phyloP scores from a whole-genome alignment of 1,284 basidiomycete genomes.

The Leccinum griseonigrum region DNA sequence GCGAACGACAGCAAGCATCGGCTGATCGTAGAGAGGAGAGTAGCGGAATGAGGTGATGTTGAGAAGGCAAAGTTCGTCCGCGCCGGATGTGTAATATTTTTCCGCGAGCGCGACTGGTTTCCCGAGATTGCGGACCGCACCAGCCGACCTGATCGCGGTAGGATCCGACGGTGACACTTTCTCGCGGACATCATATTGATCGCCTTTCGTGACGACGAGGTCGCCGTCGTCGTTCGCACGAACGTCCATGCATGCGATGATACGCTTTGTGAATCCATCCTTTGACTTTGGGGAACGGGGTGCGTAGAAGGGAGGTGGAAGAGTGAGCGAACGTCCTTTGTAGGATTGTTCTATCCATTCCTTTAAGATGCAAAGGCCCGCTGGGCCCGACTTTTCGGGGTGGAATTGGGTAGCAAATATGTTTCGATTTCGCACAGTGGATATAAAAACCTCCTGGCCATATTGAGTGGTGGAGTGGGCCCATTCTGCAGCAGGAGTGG shows the following conservation, averaged over 20 bases:
- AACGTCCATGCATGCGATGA: slow-evolving; percentile 98
- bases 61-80: slow-evolving; percentile 96
- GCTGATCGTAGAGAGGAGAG: slow-evolving; percentile 93
- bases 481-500: slow-evolving; percentile 64
- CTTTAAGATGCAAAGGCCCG: slow-evolving; percentile 80
- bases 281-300: slow-evolving; percentile 40
- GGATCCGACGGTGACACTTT: slow-evolving; percentile 42
- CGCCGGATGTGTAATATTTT: slow-evolving; percentile 86
- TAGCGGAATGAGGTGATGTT: slow-evolving; percentile 99
- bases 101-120: slow-evolving; percentile 93
- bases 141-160: slow-evolving; percentile 46
- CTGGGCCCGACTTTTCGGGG: slow-evolving; percentile 96
- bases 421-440: slow-evolving; percentile 81
- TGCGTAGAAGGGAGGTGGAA: slow-evolving; percentile 32
- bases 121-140: slow-evolving; percentile 94
- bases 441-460: slow-evolving; percentile 90
- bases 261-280: slow-evolving; percentile 85
- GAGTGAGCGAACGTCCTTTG: slow-evolving; percentile 35
- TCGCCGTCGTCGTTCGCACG: slow-evolving; percentile 96
- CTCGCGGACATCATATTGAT: slow-evolving; percentile 98
- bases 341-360: slow-evolving; percentile 77
- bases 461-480: slow-evolving; percentile 90
- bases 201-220: slow-evolving; percentile 98
- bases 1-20: slow-evolving; percentile 95
- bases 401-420: slow-evolving; percentile 97